Base-by-base conservation (phyloP, 495 filamentous ascomycete species). In the Hypomontagnella submonticulosa region DNA sequence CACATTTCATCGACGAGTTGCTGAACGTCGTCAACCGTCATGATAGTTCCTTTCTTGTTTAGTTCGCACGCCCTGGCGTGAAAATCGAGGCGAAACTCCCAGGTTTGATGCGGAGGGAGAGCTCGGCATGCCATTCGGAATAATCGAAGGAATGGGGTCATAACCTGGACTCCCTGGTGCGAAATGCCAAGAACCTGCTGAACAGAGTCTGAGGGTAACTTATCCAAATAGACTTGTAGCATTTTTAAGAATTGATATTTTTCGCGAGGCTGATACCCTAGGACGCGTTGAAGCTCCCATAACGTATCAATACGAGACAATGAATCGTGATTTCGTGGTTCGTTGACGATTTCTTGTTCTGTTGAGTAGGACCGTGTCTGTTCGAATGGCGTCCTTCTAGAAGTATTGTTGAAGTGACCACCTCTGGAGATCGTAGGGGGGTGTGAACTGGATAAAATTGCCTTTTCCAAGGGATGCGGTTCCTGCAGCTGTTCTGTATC, bases 31-130 rank as follows among this genome's bases (percentile, higher is more conserved):
- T 19, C 3, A n/a, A 71, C 12, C 8, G 38, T 27, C 27, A 34
- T 12, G 12, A 41, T 5, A 19, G 42, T 5, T 7, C 12, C 12
- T 7, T 23, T 1, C 5, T 50, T 37, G 13, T 46, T 43, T 4
- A 55, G 60, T 2, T 52, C 30, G 15, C 52, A 68, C 2, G 46
- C 69, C 18, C 53, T 73, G 15, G 66, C 12, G 36, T 70, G 50
- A 37, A 76, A 10, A 50, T 66, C 76, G 11, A 75, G 61, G 10
- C 72, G 75, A 40, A 62, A 69, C n/a, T 41, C 64, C 69, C 71
- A 78, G 23, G 69, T 75, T 36, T 70, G 52, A 30, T 50, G 40
- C 2, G 71, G 71, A n/a, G 67, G 51, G 11, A 77, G 69, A 19
- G 30, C 47, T 33, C 70, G 47, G 27, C 71, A 71, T 7, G 61